phyloP scores from a whole-genome alignment of 1,284 basidiomycete species.

The Malassezia brasiliensis region DNA sequence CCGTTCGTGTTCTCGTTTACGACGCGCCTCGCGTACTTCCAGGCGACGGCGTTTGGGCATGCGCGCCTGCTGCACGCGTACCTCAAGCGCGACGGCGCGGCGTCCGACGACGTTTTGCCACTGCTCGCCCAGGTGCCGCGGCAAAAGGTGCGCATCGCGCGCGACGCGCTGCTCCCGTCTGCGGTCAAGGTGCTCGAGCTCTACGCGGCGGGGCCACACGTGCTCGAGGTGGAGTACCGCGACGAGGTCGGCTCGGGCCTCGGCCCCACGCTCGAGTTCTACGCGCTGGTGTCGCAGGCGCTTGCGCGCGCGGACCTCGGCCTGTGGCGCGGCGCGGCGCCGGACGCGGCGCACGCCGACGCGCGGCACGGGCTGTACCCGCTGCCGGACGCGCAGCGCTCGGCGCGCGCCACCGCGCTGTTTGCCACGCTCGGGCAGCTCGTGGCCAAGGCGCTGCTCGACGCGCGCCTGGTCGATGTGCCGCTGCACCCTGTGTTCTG shows the following conservation, averaged over 20 bases:
- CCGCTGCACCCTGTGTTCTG: constrained; percentile 87
- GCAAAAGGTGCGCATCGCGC: constrained; percentile 92
- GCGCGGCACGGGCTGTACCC: constrained; percentile 79
- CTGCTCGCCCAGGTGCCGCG: constrained; percentile 84
- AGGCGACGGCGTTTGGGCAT: constrained; percentile 94
- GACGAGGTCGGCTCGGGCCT: constrained; percentile 97
- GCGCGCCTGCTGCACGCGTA: constrained; percentile 83
- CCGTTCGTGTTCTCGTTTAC: constrained; percentile 98
- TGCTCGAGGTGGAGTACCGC: constrained; percentile 96
- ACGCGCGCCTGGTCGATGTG: constrained; percentile 93
- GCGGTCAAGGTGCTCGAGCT: constrained; percentile 95
- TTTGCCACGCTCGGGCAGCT: constrained; percentile 89
- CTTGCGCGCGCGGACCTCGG: constrained; percentile 77
- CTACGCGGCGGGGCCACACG: constrained; percentile 76
- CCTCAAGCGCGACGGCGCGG: constrained; percentile 51
- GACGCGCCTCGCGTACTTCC: constrained; percentile 88
- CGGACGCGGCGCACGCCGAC: constrained; percentile 39
- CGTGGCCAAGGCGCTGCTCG: constrained; percentile 92
- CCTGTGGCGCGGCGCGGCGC: constrained; percentile 65
- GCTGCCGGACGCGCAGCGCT: constrained; percentile 53
- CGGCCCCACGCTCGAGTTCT: constrained; percentile 97
- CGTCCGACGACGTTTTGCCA: constrained; percentile 69
- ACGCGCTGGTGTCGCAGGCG: constrained; percentile 82
- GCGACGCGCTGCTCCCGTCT: constrained; percentile 88
- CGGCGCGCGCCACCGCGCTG: constrained; percentile 54